Conservation (phyloP, 2,329 filamentous ascomycete genomes). For the Colletotrichum sojae region DNA sequence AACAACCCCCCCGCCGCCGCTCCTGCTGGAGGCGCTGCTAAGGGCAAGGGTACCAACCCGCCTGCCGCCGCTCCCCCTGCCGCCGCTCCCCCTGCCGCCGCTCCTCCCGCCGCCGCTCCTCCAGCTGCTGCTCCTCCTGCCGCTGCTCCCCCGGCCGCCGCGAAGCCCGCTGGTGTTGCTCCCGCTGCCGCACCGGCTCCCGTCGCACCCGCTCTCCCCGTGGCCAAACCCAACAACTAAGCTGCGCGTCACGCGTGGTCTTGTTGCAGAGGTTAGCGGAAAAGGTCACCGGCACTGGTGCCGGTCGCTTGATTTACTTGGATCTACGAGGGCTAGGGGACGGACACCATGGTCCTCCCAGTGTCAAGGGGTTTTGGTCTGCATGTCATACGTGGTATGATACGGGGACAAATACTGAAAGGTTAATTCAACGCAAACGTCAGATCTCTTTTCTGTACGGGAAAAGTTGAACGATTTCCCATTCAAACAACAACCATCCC, state of each 20-base stretch:
- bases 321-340: slow-evolving; percentile 13
- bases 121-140: slow-evolving; percentile 5
- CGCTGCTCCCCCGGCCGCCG: slow-evolving; percentile 10
- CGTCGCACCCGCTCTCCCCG: slow-evolving; percentile 29
- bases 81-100: slow-evolving; percentile 6
- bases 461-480: neutral
- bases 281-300: slow-evolving; percentile 30
- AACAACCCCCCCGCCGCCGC: slow-evolving; percentile 15
- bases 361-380: neutral
- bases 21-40: slow-evolving; percentile 23
- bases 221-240: slow-evolving; percentile 29
- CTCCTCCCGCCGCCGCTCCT: slow-evolving; percentile 3
- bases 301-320: slow-evolving; percentile 11
- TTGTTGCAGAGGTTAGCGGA: slow-evolving; percentile 5
- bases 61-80: slow-evolving; percentile 20
- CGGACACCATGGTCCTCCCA: neutral
- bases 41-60: slow-evolving; percentile 26
- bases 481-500: no score
- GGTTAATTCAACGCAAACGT: slow-evolving; percentile 6
- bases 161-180: slow-evolving; percentile 12
- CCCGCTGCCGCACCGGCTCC: slow-evolving; percentile 31
- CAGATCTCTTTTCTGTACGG: neutral
- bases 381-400: neutral
- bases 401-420: neutral
- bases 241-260: neutral